A percentile compares a stretch with the other conserved stretches of the same genome.
phyloP scores from a whole-genome alignment of 2,329 filamentous ascomycete species.

The Blastomyces gilchristii region DNA sequence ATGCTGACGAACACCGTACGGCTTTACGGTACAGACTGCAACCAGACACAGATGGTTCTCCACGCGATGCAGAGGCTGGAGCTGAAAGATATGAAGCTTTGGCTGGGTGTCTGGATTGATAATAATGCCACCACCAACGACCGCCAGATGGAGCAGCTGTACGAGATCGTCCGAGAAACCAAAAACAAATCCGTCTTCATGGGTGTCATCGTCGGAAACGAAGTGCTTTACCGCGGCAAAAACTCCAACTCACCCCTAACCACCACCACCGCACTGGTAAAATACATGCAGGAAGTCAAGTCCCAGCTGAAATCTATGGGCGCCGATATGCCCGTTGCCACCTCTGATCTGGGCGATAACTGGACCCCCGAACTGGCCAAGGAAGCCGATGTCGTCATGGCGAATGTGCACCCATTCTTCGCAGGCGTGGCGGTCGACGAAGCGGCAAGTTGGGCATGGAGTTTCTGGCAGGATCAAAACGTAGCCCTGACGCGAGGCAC shows the following conservation, averaged over 20 bases:
- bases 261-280: constrained; percentile 52
- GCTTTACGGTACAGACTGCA: constrained; percentile 92
- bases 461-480: constrained; percentile 68
- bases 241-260: constrained; percentile 44
- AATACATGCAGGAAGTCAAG: constrained; percentile 57
- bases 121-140: constrained; percentile 70
- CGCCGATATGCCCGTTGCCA: constrained; percentile 67
- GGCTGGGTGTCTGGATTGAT: constrained; percentile 92
- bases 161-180: constrained; percentile 58
- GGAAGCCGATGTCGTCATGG: constrained; percentile 80
- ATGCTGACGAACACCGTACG: constrained; percentile 82
- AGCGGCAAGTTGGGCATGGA: constrained; percentile 70
- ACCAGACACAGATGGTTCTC: constrained; percentile 89
- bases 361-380: constrained; percentile 63
- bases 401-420: constrained; percentile 95
- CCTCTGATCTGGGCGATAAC: constrained; percentile 78
- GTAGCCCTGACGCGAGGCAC: constrained; percentile 51
- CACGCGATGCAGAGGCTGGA: constrained; percentile 67
- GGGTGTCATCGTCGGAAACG: constrained; percentile 54
- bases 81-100: constrained; percentile 69
- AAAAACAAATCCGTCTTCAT: constrained; percentile 43
- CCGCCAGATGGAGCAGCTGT: constrained; percentile 75
- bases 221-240: constrained; percentile 48
- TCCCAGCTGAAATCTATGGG: constrained; percentile 58
- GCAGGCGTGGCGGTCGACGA: constrained; percentile 58